Evolutionary conservation across 164 flowering plant species (phyloP), one percentile per base, ranked within the genome.

Genomic region (Nelumbo lutea): DNA sequence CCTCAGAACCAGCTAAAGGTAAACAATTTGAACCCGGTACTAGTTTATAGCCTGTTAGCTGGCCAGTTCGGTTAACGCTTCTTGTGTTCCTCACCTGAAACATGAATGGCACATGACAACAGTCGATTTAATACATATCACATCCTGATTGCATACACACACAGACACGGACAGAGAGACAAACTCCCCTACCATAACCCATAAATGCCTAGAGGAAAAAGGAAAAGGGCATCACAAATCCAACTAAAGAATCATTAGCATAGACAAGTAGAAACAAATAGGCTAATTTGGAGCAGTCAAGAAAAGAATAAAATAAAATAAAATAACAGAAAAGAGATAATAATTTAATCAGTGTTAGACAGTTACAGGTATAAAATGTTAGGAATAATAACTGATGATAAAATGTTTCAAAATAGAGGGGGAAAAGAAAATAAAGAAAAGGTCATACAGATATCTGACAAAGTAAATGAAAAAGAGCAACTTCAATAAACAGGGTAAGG

Each of bases 1-100:
- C 95, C 68, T 89, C 90, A 27, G 88, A 65, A 55, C 97, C 96
- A 70, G 97, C 93, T 61, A 91, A 79, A 9, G 96, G 95, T 78
- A 87, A 73, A 78, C 97, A 91, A 72, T 91, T 91, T 48, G 95
- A 81, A 76, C 96, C 96, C 62, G 98, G 97, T 59, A 91, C 82
- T 39, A 91, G 71, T 82, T 87, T 89, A 73, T 84, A 91, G 68
- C 97, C 96, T 6, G 96, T 91, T 62, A 89, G 76, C 66, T 89
- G 97, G 59, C 97, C 96, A 42, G 88, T 89, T 68, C 97, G 75
- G 58, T 91, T 91, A 52, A 87, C 95, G 52, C 89, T 84, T 78
- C 97, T 82, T 9, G 97, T 89, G 75, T 91, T 91, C 73, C 89
- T 73, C 38, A 91, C 72, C 97, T 91, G 83, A 53, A 80, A 67